Conservation (phyloP, 306 rosid genomes). For the Inga oerstediana region DNA sequence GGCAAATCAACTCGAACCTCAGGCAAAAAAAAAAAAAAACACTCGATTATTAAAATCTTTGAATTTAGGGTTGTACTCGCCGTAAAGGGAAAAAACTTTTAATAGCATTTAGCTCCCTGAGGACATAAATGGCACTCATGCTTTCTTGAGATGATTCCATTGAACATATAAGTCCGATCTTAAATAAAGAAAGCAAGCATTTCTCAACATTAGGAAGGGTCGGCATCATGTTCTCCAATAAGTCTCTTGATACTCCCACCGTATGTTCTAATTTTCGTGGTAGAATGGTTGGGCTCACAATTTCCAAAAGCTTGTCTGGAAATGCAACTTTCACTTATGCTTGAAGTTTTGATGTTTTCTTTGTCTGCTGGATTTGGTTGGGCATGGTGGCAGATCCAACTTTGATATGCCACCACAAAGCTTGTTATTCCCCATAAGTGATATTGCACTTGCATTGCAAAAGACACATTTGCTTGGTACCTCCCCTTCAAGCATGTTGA, state of each 20-base stretch:
- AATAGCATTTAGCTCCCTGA: not conserved
- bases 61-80: too few species aligned
- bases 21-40: too few species aligned
- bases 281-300: not conserved
- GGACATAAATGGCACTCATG: not conserved
- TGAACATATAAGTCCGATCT: not conserved
- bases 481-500: not conserved
- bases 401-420: not conserved
- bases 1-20: too few species aligned
- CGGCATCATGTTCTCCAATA: accelerated
- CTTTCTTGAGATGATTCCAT: not conserved
- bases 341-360: not conserved
- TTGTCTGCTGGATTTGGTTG: not conserved
- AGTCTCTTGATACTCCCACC: not conserved
- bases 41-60: too few species aligned
- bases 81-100: too few species aligned
- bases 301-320: not conserved
- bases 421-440: not conserved
- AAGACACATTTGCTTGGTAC: not conserved
- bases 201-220: not conserved
- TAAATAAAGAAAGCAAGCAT: not conserved
- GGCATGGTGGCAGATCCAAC: not conserved
- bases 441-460: not conserved
- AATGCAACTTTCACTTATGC: not conserved
- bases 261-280: not conserved